phyloP scores from a whole-genome alignment of 768 basidiomycete genomes.

The Cubamyces lactineus region DNA sequence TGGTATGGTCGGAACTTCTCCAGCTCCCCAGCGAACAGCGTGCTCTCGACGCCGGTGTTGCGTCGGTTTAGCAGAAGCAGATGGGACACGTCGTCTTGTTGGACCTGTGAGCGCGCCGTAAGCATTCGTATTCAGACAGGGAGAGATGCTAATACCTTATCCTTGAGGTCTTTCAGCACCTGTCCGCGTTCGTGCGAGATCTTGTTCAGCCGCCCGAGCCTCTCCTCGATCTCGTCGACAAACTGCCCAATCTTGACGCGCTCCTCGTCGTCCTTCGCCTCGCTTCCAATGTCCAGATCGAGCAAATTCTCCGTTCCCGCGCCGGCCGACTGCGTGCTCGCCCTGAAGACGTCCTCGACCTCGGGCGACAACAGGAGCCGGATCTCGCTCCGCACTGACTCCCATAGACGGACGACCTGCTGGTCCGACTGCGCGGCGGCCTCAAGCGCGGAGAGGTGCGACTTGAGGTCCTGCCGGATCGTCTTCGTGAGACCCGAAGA shows the following conservation, averaged over 20 bases:
- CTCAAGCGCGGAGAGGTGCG: conserved; percentile 69
- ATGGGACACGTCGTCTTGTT: conserved; percentile 96
- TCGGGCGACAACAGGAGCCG: conserved; percentile 58
- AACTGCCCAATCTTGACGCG: conserved; percentile 64
- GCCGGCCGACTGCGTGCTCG: conserved; percentile 46
- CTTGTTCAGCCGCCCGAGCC: conserved; percentile 76
- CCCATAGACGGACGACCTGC: conserved; percentile 77
- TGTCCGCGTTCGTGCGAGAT: conserved; percentile 85
- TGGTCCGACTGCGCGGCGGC: conserved; percentile 79
- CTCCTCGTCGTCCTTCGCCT: conserved; percentile 65
- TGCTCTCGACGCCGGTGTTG: conserved; percentile 78
- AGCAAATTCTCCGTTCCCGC: conserved; percentile 50
- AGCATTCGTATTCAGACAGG: not conserved
- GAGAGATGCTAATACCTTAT: conserved; percentile 63
- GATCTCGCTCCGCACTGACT: conserved; percentile 67
- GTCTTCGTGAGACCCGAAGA: conserved; percentile 72
- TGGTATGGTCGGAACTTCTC: conserved; percentile 97
- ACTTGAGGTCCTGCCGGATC: conserved; percentile 78
- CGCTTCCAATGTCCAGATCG: conserved; percentile 74
- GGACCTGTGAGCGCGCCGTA: conserved; percentile 57
- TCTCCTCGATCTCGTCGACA: conserved; percentile 78
- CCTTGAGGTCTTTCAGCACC: conserved; percentile 92
- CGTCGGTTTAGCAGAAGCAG: conserved; percentile 89
- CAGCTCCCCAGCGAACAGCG: conserved; percentile 89
- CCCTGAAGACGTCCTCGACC: conserved; percentile 66